These are phyloP conservation scores for Sequoiadendron giganteum DNA, from an alignment of 75 land plant genomes.

Conservation along the genomic window DNA sequence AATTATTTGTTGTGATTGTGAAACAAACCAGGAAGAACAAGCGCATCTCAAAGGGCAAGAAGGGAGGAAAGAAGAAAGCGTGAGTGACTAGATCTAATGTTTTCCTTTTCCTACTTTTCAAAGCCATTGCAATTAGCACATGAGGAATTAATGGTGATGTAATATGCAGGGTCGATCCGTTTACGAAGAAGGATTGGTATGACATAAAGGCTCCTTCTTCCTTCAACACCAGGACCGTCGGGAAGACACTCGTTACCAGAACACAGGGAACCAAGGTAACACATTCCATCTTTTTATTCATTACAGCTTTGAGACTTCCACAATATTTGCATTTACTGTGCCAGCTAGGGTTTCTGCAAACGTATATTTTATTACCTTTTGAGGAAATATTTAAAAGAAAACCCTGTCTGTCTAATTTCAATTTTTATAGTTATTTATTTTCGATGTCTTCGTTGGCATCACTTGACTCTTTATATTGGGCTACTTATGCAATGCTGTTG, in stretches of 20 bases:
- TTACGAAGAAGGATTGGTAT: slow-evolving; percentile 98
- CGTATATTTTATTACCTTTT: too few relatives aligned
- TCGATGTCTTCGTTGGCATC: background rate
- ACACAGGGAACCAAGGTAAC: slow-evolving; percentile 94
- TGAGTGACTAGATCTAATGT: background rate
- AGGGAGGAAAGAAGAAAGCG: slow-evolving; percentile 15
- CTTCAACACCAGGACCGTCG: slow-evolving; percentile 55
- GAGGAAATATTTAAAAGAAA: too few relatives aligned
- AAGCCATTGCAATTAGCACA: too few relatives aligned
- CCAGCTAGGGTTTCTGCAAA: background rate
- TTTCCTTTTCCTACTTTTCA: too few relatives aligned
- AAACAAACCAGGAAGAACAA: slow-evolving; percentile 1
- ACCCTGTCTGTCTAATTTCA: too few relatives aligned
- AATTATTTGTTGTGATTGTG: too few relatives aligned
- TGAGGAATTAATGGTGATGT: too few relatives aligned
- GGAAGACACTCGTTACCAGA: slow-evolving; percentile 90
- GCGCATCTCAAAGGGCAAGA: slow-evolving; percentile 11
- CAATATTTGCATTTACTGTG: background rate
- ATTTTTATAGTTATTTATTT: too few relatives aligned
- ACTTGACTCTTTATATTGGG: too few relatives aligned
- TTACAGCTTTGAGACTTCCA: too few relatives aligned
- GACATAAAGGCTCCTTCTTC: slow-evolving; percentile 88
- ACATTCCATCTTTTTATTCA: too few relatives aligned
- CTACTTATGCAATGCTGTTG: too few relatives aligned
- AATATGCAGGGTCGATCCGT: slow-evolving; percentile 67